These are phyloP conservation scores for Gymnopilus dilepis DNA, from an alignment of 768 basidiomycete genomes.

Conservation along the genomic window DNA sequence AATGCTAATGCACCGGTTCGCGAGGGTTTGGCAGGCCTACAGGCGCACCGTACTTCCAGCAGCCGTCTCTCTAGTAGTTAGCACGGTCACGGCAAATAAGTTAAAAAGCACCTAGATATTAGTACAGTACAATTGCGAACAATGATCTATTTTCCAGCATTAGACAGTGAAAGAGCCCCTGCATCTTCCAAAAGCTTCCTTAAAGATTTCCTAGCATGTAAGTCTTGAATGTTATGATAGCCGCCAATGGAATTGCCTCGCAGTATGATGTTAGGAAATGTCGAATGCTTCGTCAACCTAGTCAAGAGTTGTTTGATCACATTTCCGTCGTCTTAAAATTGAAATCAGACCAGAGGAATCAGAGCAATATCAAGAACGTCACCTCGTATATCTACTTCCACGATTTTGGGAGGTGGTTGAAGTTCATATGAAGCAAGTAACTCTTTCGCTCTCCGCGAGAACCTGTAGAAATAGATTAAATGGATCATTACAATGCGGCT, in stretches of 20 bases:
- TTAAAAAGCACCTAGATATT: too few species aligned
- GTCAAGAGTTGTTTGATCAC: slow-evolving; percentile 69
- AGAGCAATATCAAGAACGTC: slow-evolving; percentile 19
- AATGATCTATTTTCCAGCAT: neutral
- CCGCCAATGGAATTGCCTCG: slow-evolving; percentile 70
- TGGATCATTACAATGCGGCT: neutral
- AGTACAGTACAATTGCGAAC: neutral
- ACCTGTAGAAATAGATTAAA: slow-evolving; percentile 41
- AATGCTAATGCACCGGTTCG: too few species aligned
- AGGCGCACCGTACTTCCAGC: too few species aligned
- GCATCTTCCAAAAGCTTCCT: slow-evolving; percentile 50
- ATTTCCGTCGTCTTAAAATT: slow-evolving; percentile 58
- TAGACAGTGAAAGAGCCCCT: slow-evolving; percentile 37
- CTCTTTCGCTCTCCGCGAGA: slow-evolving; percentile 63
- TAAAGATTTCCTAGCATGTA: slow-evolving; percentile 57
- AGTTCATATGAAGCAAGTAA: slow-evolving; percentile 66
- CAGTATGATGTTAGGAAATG: slow-evolving; percentile 79
- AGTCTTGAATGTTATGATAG: slow-evolving; percentile 57
- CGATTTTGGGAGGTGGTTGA: slow-evolving; percentile 64
- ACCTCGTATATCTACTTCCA: slow-evolving; percentile 82
- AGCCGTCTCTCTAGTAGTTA: too few species aligned
- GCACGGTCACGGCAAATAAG: too few species aligned
- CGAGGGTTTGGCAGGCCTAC: too few species aligned
- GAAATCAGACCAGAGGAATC: neutral
- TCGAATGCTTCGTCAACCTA: slow-evolving; percentile 67